Conservation (phyloP, 2,329 filamentous ascomycete species). For the Ceratocystis ficicola region DNA sequence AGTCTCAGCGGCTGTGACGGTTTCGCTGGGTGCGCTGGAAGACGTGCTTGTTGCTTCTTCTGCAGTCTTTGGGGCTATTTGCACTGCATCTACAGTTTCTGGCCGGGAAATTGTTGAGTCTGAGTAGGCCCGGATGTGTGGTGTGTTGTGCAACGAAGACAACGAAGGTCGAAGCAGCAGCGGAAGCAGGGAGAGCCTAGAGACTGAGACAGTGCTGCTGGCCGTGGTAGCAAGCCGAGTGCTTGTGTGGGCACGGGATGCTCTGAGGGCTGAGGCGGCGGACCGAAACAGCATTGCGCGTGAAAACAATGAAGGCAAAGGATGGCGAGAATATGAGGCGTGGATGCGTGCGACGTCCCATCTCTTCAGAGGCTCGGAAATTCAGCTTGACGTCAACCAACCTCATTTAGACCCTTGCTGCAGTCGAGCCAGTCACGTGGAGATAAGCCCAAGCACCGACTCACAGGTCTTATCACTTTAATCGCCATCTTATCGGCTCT, state of each 20-base stretch:
- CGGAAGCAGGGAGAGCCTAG: not conserved
- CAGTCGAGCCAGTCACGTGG: not conserved
- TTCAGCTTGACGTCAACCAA: slow-evolving; percentile 16
- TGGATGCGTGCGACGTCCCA: not conserved
- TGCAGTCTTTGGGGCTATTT: not conserved
- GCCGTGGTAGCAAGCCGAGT: not conserved
- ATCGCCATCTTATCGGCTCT: not conserved
- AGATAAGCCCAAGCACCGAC: not conserved
- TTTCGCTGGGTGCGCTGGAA: not conserved
- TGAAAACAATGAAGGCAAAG: not conserved
- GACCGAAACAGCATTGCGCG: slow-evolving; percentile 6
- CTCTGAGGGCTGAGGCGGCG: not conserved
- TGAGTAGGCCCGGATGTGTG: slow-evolving; percentile 5
- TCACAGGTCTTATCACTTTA: slow-evolving; percentile 9
- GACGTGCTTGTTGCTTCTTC: no score
- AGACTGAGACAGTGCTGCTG: not conserved
- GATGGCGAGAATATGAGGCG: not conserved
- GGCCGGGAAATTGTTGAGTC: not conserved
- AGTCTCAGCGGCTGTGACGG: not conserved
- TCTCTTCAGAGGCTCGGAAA: not conserved
- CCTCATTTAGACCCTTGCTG: slow-evolving; percentile 11
- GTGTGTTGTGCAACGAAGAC: not conserved
- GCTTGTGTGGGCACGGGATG: not conserved
- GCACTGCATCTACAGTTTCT: not conserved
- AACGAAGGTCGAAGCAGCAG: not conserved